A percentile compares a stretch with the other conserved stretches of the same genome.
These are phyloP conservation scores for Solanum virginianum DNA, from an alignment of 257 asterid genomes.

Conservation along the genomic window DNA sequence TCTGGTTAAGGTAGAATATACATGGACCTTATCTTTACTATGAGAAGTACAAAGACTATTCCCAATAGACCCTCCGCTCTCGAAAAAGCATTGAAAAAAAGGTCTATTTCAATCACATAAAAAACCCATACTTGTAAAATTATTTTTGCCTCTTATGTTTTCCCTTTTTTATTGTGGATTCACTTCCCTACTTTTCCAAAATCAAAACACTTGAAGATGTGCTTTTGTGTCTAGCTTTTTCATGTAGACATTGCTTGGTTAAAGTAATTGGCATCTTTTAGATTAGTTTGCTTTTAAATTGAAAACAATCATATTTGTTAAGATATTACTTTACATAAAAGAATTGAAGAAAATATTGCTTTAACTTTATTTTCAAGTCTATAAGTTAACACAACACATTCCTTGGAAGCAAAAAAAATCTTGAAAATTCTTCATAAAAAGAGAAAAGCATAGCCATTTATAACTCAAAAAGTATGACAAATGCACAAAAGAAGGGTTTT, in stretches of 20 bases:
- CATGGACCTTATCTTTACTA: accelerated
- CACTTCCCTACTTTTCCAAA: neutral
- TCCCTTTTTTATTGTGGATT: neutral
- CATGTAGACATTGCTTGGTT: neutral
- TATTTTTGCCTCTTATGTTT: neutral
- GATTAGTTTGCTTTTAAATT: neutral
- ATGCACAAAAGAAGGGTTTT: neutral
- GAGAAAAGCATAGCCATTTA: neutral
- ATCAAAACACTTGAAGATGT: neutral
- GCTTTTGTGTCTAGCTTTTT: neutral
- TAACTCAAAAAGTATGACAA: neutral
- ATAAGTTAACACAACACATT: neutral
- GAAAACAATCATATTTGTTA: neutral
- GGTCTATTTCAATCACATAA: neutral
- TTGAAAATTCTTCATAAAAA: neutral
- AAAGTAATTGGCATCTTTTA: neutral
- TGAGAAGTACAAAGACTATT: neutral
- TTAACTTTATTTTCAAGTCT: neutral
- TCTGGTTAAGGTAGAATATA: accelerated
- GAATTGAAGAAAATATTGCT: neutral
- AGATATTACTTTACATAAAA: neutral
- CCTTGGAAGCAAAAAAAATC: neutral
- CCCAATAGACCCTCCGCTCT: neutral
- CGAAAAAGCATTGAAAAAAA: neutral
- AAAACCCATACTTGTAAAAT: neutral